Percentiles rank a stretch among this genome's conserved stretches.
Conservation (phyloP, 768 basidiomycete genomes). For the Podaxis rugospora region DNA sequence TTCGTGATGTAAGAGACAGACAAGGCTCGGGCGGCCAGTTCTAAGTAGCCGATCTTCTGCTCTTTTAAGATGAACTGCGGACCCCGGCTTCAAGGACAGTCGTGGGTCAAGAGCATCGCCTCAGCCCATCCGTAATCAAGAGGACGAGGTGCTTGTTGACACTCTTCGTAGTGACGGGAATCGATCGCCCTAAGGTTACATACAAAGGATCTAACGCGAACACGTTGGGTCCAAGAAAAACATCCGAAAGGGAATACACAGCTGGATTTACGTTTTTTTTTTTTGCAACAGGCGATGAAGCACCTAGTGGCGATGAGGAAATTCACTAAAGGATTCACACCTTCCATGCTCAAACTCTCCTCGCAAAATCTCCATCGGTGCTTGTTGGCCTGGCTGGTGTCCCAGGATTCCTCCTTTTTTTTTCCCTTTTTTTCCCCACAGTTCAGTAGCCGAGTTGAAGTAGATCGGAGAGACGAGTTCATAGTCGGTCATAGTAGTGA, state of each 20-base stretch:
- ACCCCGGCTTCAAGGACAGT: conserved; percentile 10
- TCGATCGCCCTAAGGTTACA: conserved; percentile 24
- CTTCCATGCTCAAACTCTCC: conserved; percentile 47
- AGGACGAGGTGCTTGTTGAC: conserved; percentile 19
- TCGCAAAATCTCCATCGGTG: conserved; percentile 22
- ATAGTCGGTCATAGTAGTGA: conserved; percentile 23
- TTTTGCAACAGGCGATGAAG: conserved; percentile 19
- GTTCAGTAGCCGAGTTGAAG: conserved; percentile 26
- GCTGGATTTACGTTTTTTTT: conserved; percentile 15
- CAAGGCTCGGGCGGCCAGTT: conserved; percentile 13
- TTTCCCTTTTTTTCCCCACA: conserved; percentile 26
- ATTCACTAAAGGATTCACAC: conserved; percentile 18
- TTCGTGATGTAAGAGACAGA: neutral
- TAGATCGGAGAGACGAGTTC: conserved; percentile 45
- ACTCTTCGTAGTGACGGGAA: conserved; percentile 17
- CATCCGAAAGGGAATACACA: conserved; percentile 18
- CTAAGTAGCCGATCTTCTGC: conserved; percentile 17
- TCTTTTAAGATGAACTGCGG: conserved; percentile 22
- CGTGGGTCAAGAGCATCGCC: conserved; percentile 16
- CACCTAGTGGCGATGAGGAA: conserved; percentile 5
- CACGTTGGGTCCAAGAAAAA: conserved; percentile 16
- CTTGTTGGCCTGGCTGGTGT: conserved; percentile 32
- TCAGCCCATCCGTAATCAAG: conserved; percentile 35
- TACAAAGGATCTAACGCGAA: conserved; percentile 23
- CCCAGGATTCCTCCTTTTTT: conserved; percentile 23